A percentile compares a stretch with the other conserved stretches of the same genome.
Conservation (phyloP, 257 asterid genomes). For the Craterostigma plantagineum region DNA sequence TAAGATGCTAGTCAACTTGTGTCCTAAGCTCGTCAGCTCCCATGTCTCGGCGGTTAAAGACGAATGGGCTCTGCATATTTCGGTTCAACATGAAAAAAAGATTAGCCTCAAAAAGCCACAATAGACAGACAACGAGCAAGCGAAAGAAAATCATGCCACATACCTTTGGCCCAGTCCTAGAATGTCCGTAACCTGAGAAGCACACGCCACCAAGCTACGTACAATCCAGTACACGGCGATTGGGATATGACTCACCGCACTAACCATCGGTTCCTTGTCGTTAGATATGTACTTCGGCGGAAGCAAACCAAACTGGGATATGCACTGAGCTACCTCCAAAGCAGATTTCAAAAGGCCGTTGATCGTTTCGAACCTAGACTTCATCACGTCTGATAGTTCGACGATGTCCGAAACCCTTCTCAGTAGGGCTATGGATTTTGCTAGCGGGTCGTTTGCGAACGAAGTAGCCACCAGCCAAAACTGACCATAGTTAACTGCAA, state of each 20-base stretch:
- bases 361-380: constrained; percentile 37
- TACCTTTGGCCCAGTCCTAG: constrained; percentile 34
- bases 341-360: constrained; percentile 37
- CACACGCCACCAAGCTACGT: constrained; percentile 51
- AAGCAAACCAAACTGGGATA: constrained; percentile 30
- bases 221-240: constrained; percentile 60
- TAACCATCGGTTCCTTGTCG: constrained; percentile 30
- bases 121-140: too few relatives aligned
- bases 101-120: too few relatives aligned
- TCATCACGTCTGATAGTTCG: constrained; percentile 23
- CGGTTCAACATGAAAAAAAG: neutral
- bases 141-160: constrained; percentile 5
- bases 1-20: constrained; percentile 30
- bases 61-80: constrained; percentile 21
- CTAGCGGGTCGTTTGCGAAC: constrained; percentile 39
- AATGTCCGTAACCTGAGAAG: constrained; percentile 33
- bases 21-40: constrained; percentile 53
- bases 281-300: constrained; percentile 39
- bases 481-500: constrained; percentile 50
- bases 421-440: constrained; percentile 40
- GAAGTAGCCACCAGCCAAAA: constrained; percentile 56
- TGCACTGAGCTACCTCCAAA: constrained; percentile 36
- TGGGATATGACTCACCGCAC: constrained; percentile 31
- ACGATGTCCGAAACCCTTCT: constrained; percentile 42
- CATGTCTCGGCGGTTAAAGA: constrained; percentile 39